Conservation (phyloP, 2,329 filamentous ascomycete species). For the Fusarium abutilonis region DNA sequence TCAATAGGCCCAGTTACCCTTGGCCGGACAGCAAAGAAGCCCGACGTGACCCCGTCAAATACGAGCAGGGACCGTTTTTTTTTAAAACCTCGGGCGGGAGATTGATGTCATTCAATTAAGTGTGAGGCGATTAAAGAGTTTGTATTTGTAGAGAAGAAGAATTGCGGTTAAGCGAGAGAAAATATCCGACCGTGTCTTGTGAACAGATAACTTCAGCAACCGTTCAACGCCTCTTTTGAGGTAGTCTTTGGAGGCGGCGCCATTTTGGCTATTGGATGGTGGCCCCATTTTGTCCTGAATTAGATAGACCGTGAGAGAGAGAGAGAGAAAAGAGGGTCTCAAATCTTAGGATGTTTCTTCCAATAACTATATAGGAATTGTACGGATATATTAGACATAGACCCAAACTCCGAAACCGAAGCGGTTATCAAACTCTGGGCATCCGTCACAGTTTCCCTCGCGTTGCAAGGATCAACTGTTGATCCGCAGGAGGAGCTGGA, state of each 20-base stretch:
- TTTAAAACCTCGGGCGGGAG: background rate
- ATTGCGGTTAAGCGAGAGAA: background rate
- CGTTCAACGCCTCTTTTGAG: conserved; percentile 19
- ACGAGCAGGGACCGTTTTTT: conserved; percentile 7
- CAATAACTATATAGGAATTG: background rate
- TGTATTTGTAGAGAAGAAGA: background rate
- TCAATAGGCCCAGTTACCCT: conserved; percentile 3
- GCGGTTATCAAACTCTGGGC: conserved; percentile 24
- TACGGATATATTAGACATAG: background rate
- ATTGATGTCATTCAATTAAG: conserved; percentile 36
- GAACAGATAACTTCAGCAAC: conserved; percentile 8
- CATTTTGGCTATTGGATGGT: conserved; percentile 21
- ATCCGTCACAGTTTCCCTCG: conserved; percentile 28
- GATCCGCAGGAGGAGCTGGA: conserved; percentile 34
- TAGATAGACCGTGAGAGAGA: background rate
- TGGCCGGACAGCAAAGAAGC: conserved; percentile 1
- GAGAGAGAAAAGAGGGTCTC: background rate
- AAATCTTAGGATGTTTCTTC: background rate
- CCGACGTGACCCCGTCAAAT: conserved; percentile 28
- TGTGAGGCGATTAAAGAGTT: background rate
- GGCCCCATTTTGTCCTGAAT: background rate
- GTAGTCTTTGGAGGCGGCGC: conserved; percentile 10
- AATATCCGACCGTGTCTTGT: too few relatives aligned
- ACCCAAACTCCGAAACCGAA: background rate
- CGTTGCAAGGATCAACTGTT: conserved; percentile 13